Percentiles rank a stretch among this genome's conserved stretches.
Conservation (phyloP, 106 monocot species). For the Allium sativum region DNA sequence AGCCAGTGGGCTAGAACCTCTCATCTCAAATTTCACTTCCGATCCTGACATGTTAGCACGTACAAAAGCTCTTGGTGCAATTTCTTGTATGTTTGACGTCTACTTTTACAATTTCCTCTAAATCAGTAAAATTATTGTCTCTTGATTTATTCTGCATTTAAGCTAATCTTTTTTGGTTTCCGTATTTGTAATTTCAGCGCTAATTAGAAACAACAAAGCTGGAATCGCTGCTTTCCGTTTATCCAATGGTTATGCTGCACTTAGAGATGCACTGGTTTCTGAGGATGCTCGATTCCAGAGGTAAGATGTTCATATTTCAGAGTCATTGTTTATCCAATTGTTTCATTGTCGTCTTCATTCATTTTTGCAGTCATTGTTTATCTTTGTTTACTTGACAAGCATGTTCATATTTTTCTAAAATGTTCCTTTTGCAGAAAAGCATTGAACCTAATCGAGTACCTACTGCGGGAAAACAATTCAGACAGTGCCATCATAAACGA, state of each 20-base stretch:
- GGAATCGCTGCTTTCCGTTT: constrained; percentile 51
- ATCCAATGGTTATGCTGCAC: constrained; percentile 51
- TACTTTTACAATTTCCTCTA: no score
- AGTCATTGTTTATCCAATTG: no score
- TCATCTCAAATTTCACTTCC: constrained; percentile 57
- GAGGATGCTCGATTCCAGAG: constrained; percentile 44
- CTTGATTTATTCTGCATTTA: background rate
- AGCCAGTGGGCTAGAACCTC: constrained; percentile 71
- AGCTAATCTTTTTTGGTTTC: background rate
- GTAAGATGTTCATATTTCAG: no score
- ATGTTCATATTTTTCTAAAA: no score
- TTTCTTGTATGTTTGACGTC: constrained; percentile 51
- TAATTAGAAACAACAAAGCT: constrained; percentile 50
- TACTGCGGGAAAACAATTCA: constrained; percentile 51
- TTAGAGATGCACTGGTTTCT: constrained; percentile 52
- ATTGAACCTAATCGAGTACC: constrained; percentile 58
- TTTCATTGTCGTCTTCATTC: no score
- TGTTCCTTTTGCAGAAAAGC: constrained; percentile 53
- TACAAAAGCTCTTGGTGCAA: constrained; percentile 88
- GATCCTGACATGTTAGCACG: constrained; percentile 68
- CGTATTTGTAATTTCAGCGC: constrained; percentile 14
- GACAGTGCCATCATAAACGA: constrained; percentile 42
- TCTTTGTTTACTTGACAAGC: no score
- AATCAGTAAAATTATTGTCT: background rate
- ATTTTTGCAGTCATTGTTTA: no score